Conservation (phyloP, 129 eudicot genomes). For the Arctium minus region DNA sequence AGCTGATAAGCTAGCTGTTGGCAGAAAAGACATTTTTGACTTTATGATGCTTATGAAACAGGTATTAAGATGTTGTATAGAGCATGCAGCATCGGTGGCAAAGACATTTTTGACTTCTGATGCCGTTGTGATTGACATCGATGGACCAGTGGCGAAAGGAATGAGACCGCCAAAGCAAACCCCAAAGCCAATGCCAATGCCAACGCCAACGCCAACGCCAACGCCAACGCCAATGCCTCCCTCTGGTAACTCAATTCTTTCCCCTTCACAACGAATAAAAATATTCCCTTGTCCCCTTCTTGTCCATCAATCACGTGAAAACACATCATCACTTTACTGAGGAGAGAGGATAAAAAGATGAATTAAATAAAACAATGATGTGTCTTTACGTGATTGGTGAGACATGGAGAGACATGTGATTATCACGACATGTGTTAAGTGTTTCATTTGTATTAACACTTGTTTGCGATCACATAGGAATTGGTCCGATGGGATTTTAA, state of each 20-base stretch:
- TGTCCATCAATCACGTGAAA: not conserved
- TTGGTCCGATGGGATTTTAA: conserved; percentile 38
- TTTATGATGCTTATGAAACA: conserved; percentile 7
- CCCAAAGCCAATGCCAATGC: conserved; percentile 53
- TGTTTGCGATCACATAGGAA: conserved; percentile 32
- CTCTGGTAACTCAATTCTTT: conserved; percentile 40
- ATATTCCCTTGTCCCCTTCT: not conserved
- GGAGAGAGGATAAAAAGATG: not conserved
- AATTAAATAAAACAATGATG: not conserved
- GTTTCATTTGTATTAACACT: not conserved
- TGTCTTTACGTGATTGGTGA: not conserved
- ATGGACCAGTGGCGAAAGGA: conserved; percentile 43
- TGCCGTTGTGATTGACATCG: conserved; percentile 72
- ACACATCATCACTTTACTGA: not conserved
- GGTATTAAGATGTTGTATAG: conserved; percentile 93
- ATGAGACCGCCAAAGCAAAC: conserved; percentile 53
- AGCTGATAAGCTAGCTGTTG: not conserved
- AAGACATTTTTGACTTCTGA: conserved; percentile 79
- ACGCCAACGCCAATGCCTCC: conserved; percentile 54
- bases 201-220: conserved; percentile 55
- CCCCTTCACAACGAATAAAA: not conserved
- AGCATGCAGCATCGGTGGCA: conserved; percentile 88
- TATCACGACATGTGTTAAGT: not conserved
- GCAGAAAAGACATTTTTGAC: not conserved
- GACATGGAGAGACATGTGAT: not conserved